These are phyloP conservation scores for Ceratocystis cacaofunesta DNA, from an alignment of 2,329 filamentous ascomycete genomes.

Conservation along the genomic window DNA sequence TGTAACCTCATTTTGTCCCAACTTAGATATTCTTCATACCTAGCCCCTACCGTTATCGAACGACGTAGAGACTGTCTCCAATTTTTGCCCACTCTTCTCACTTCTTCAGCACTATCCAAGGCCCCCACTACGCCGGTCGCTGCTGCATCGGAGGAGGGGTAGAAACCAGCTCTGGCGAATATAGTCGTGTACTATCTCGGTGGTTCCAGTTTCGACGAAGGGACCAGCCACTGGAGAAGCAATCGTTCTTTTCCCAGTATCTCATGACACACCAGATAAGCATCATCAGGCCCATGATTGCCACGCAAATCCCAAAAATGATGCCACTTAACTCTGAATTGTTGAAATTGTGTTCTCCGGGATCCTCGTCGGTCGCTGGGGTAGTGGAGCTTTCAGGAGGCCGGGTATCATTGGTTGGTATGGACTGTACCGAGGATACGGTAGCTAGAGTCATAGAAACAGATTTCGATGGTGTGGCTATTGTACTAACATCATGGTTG, in stretches of 20 bases:
- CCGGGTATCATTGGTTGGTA: not conserved
- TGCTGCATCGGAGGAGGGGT: not conserved
- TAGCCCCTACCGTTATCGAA: not conserved
- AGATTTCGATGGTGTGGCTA: not conserved
- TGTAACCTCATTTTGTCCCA: not conserved
- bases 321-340: conserved; percentile 13
- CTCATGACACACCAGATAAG: conserved; percentile 5
- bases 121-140: not conserved
- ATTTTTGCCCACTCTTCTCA: not conserved
- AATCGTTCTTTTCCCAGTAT: conserved; percentile 11
- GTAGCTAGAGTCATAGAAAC: not conserved
- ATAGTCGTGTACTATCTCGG: not conserved
- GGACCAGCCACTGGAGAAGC: not conserved
- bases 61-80: not conserved
- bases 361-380: not conserved
- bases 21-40: not conserved
- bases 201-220: not conserved
- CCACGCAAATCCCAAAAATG: conserved; percentile 11
- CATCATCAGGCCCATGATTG: conserved; percentile 3
- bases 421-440: not conserved
- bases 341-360: not conserved
- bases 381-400: not conserved
- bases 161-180: conserved; percentile 3
- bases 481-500: not conserved
- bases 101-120: not conserved